Base-by-base conservation (phyloP, 257 asterid genomes). In the Solanum bukasovii region DNA sequence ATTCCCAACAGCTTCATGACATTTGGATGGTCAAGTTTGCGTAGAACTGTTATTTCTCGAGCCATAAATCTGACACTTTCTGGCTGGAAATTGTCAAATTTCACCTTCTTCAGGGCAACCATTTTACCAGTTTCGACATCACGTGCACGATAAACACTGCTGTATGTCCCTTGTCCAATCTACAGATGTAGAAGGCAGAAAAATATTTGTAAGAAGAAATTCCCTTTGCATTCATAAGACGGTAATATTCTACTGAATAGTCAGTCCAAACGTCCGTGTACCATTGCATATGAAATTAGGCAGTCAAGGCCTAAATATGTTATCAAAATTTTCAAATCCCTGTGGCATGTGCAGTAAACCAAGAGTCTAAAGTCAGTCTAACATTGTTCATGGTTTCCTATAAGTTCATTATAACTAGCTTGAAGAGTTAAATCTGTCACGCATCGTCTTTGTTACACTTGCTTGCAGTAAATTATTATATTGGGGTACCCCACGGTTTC, bases 161-260 rank as follows among this genome's bases (percentile, higher is more conserved):
- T 97, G 86, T 97, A 97, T 29, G 99, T 96, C 20, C 99, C 99
- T 91, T 96, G 98, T 84, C 99, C 99, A 90, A 97, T 97, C 99
- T 97, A 78, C 72, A 85, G 38, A 89, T 18, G 68, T 38, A 86
- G 25, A 84, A 87, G 59, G 42, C 49, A 81, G 25, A 79, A 44
- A 46, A 81, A 11, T 27, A 18, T 14, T 44, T 44, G 84, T 79
- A 27, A 44, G 84, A 44, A 79, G 67, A 44, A 44, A 79, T n/a
- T 23, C 16, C 34, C 9, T 79, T 27, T 44, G 67, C 67, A 44
- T 44, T 27, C 65, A 27, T 7, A 2, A 4, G 9, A 79, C 6
- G 25, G 59, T 79, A 18, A 44, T 8, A 42, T 8, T 42, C 65
- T 44, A 79, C 25, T 27, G 27, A 27, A 44, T 16, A 79, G 40